These are phyloP conservation scores for Auricularia cornea DNA, from an alignment of 768 basidiomycete genomes.

Conservation along the genomic window DNA sequence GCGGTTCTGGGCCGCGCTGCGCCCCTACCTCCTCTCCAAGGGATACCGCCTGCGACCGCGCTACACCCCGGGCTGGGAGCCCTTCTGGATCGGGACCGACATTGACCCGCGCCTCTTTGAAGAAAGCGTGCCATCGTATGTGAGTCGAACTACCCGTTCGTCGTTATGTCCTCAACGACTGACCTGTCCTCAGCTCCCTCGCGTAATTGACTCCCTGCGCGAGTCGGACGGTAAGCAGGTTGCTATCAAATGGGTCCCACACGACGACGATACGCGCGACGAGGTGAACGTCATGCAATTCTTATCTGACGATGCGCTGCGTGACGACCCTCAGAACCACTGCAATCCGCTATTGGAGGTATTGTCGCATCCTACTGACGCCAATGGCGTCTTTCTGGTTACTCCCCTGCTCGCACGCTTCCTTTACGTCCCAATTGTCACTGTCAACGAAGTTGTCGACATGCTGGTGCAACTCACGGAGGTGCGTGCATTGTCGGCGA, in stretches of 20 bases:
- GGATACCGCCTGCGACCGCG: background rate
- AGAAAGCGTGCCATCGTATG: background rate
- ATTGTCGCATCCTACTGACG: background rate
- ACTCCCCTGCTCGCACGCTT: conserved; percentile 1
- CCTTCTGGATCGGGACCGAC: background rate
- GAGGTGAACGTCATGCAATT: background rate
- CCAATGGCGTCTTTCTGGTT: background rate
- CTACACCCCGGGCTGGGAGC: background rate
- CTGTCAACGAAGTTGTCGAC: conserved; percentile 3
- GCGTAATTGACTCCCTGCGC: background rate
- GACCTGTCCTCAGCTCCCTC: background rate
- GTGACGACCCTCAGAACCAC: background rate
- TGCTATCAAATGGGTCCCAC: background rate
- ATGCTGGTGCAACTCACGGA: conserved; percentile 1
- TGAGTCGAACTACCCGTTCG: background rate
- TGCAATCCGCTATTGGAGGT: conserved; percentile 4
- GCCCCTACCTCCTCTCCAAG: background rate
- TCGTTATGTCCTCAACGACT: background rate
- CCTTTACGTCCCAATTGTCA: background rate
- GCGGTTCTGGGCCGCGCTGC: background rate
- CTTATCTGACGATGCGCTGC: background rate
- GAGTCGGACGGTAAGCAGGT: background rate
- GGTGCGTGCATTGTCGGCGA: background rate
- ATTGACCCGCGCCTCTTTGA: background rate
- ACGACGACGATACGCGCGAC: background rate